Conservation (phyloP, 2,329 filamentous ascomycete genomes). For the Neofusicoccum umdonicola region DNA sequence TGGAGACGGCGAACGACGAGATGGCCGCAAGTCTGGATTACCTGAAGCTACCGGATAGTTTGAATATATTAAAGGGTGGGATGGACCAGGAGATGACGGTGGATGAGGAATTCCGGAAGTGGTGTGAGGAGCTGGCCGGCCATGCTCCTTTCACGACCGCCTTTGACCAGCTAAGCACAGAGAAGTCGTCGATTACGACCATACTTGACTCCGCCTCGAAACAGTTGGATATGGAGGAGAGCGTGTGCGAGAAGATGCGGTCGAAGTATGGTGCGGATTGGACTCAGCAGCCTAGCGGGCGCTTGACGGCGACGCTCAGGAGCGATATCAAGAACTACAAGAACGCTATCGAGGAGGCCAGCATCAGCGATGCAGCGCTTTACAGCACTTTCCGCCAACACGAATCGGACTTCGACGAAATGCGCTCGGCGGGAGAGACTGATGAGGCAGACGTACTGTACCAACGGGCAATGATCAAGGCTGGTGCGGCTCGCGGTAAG, state of each 20-base stretch:
- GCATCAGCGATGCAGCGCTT: slow-evolving; percentile 79
- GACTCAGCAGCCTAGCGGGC: slow-evolving; percentile 93
- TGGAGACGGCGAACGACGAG: slow-evolving; percentile 89
- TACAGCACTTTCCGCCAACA: slow-evolving; percentile 81
- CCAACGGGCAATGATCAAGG: slow-evolving; percentile 79
- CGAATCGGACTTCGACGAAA: slow-evolving; percentile 88
- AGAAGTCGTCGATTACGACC: slow-evolving; percentile 71
- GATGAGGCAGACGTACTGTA: slow-evolving; percentile 88
- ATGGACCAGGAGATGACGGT: slow-evolving; percentile 85
- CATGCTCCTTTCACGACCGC: slow-evolving; percentile 76
- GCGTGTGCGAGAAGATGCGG: slow-evolving; percentile 98
- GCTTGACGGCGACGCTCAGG: slow-evolving; percentile 81
- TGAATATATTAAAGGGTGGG: slow-evolving; percentile 89
- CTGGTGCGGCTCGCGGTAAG: slow-evolving; percentile 56
- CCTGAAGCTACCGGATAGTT: slow-evolving; percentile 79
- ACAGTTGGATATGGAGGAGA: slow-evolving; percentile 94
- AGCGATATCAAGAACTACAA: slow-evolving; percentile 85
- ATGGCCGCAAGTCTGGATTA: slow-evolving; percentile 96
- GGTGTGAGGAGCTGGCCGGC: slow-evolving; percentile 89
- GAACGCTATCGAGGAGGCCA: slow-evolving; percentile 85
- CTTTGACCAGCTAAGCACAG: slow-evolving; percentile 74
- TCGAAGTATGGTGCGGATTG: slow-evolving; percentile 94
- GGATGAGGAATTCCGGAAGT: slow-evolving; percentile 86
- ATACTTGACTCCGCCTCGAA: slow-evolving; percentile 78
- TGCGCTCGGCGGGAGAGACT: slow-evolving; percentile 82